phyloP scores from a whole-genome alignment of 805 yeast genomes.

The Wickerhamiella sergipiensis region DNA sequence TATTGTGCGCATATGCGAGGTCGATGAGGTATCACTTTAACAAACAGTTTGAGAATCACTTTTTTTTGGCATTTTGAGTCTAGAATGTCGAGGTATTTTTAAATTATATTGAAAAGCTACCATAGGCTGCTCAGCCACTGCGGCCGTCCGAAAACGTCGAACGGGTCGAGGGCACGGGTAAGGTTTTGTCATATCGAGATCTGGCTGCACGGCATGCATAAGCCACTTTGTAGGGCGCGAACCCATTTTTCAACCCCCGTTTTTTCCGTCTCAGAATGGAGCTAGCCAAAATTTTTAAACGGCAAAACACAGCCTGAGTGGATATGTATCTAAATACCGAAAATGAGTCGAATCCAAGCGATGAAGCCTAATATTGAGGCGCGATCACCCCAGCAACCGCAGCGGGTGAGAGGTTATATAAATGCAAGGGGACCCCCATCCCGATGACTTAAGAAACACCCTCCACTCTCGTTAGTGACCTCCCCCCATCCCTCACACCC shows the following conservation, averaged over 20 bases:
- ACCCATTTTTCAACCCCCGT: background rate
- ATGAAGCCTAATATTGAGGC: background rate
- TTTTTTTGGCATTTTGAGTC: no score
- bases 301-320: no score
- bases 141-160: background rate
- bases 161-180: background rate
- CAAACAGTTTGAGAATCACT: no score
- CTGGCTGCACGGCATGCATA: background rate
- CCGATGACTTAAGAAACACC: background rate
- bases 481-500: background rate
- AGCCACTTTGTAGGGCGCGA: background rate
- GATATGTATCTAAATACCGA: background rate
- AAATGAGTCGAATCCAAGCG: background rate
- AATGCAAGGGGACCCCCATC: background rate
- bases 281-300: background rate
- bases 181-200: background rate
- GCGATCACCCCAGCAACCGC: background rate
- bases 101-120: no score
- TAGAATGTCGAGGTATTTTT: no score
- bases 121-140: background rate
- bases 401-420: background rate
- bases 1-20: no score
- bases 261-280: background rate
- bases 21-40: no score
- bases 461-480: background rate